A percentile compares a stretch with the other conserved stretches of the same genome.
Evolutionary conservation across 2,329 filamentous ascomycete genomes (phyloP).

Genomic region (Epichloe hybrida): DNA sequence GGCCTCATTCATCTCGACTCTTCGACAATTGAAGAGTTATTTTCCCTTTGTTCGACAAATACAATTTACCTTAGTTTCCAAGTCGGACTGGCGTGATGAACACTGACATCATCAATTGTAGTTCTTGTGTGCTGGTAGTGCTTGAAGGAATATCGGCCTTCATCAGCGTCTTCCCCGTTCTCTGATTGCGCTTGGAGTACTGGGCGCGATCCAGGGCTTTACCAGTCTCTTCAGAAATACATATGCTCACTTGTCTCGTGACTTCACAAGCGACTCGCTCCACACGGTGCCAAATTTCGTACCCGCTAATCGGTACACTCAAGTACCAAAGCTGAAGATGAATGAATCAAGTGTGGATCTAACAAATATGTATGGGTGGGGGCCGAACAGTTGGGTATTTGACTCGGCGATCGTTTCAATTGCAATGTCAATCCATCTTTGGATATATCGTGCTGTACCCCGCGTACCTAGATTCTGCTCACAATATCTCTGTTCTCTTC

Average conservation of each 20-base stretch:
- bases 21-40: constrained; percentile 19
- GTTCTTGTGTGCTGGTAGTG: background rate
- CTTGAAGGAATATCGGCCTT: background rate
- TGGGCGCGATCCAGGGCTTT: background rate
- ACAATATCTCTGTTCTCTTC: background rate
- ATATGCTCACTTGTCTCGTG: constrained; percentile 1
- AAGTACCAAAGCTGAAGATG: background rate
- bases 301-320: constrained; percentile 7
- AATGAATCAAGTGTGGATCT: background rate
- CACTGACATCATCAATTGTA: background rate
- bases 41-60: constrained; percentile 11
- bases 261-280: constrained; percentile 6
- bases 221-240: background rate
- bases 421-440: background rate
- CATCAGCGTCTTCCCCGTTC: too few species aligned
- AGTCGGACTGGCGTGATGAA: constrained; percentile 9
- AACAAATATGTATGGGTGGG: background rate
- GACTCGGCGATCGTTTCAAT: background rate
- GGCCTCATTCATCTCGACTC: constrained; percentile 25
- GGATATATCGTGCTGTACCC: background rate
- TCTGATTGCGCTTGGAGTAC: background rate
- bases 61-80: constrained; percentile 9
- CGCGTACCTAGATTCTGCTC: background rate
- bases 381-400: background rate
- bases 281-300: constrained; percentile 23